Evolutionary conservation across 129 eudicot genomes (phyloP).

Genomic region (Ambrosia trifida): DNA sequence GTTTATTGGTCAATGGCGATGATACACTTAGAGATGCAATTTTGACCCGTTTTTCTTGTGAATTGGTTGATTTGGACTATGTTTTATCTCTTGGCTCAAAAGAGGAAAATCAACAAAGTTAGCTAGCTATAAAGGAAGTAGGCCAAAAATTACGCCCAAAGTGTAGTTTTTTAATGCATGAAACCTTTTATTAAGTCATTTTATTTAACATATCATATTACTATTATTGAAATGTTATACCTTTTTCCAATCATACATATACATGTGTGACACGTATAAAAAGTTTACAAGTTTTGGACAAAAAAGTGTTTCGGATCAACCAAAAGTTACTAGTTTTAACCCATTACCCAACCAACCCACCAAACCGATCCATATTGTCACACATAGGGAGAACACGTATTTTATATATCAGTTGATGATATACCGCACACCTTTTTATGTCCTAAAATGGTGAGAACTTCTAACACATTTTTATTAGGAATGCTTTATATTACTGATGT

Average conservation of each 20-base stretch:
- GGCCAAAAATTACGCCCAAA: background rate
- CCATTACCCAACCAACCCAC: background rate
- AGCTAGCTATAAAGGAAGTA: background rate
- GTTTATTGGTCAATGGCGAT: background rate
- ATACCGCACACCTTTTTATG: background rate
- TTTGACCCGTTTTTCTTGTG: background rate
- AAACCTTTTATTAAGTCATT: background rate
- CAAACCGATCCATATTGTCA: background rate
- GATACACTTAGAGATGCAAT: background rate
- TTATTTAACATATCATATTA: background rate
- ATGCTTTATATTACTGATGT: slow-evolving; percentile 3
- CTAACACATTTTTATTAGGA: background rate
- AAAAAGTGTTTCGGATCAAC: background rate
- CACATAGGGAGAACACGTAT: background rate
- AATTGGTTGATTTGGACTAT: background rate
- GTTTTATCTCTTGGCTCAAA: background rate
- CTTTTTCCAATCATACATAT: background rate
- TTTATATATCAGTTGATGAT: background rate
- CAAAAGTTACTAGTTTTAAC: background rate
- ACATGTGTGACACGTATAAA: background rate
- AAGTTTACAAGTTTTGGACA: background rate
- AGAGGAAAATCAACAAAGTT: background rate
- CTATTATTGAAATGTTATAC: background rate
- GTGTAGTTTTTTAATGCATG: background rate
- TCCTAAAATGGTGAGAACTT: background rate